phyloP scores from a whole-genome alignment of 306 rosid genomes.

The Canavalia gladiata region DNA sequence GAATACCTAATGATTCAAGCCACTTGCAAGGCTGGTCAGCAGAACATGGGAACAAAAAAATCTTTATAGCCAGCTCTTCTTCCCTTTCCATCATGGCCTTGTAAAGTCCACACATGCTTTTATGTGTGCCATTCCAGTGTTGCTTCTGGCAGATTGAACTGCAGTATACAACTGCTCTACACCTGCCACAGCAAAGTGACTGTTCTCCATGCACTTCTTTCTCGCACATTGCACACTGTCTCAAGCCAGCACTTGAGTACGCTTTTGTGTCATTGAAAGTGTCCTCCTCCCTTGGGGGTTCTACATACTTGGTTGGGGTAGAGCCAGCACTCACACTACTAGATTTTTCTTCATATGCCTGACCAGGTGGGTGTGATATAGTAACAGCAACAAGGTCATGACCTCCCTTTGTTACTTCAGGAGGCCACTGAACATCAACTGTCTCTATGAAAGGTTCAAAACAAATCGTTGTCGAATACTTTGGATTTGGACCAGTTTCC shows the following conservation, averaged over 20 bases:
- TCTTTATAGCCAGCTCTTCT: conserved; percentile 70
- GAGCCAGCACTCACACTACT: conserved; percentile 48
- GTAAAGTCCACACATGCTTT: conserved; percentile 65
- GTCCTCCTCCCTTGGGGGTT: conserved; percentile 46
- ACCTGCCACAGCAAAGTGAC: conserved; percentile 53
- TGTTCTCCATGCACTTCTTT: conserved; percentile 50
- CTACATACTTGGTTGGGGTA: conserved; percentile 50
- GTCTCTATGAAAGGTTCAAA: conserved; percentile 76
- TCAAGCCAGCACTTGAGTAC: conserved; percentile 41
- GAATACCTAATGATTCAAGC: conserved; percentile 70
- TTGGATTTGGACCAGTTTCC: conserved; percentile 67
- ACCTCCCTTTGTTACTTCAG: conserved; percentile 48
- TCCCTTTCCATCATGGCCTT: conserved; percentile 77
- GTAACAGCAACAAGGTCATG: conserved; percentile 54
- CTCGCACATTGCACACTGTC: conserved; percentile 54
- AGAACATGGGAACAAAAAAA: conserved; percentile 64
- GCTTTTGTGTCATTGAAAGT: conserved; percentile 39
- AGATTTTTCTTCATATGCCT: conserved; percentile 48
- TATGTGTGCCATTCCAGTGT: conserved; percentile 65
- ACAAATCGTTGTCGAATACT: conserved; percentile 56
- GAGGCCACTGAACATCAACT: conserved; percentile 74
- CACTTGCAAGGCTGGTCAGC: conserved; percentile 75
- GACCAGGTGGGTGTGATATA: conserved; percentile 49
- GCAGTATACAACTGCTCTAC: conserved; percentile 66
- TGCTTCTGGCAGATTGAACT: conserved; percentile 71